A percentile compares a stretch with the other conserved stretches of the same genome.
Evolutionary conservation across 176 grass and related monocot genomes (phyloP).

Genomic region (Leersia perrieri): DNA sequence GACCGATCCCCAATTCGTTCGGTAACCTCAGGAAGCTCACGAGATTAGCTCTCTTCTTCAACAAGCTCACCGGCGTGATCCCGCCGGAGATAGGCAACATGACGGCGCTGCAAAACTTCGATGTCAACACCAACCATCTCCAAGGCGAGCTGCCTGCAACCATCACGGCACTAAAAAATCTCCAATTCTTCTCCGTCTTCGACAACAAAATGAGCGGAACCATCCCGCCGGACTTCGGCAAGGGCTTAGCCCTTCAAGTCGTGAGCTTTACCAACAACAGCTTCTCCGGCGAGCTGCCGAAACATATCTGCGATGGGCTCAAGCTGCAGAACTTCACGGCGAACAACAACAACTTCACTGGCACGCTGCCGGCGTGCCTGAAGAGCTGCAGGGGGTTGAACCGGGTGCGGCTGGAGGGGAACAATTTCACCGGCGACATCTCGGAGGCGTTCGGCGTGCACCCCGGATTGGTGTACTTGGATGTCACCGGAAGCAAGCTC

Average conservation of each 20-base stretch:
- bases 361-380: constrained; percentile 62
- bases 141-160: constrained; percentile 51
- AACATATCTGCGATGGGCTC: constrained; percentile 32
- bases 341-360: constrained; percentile 57
- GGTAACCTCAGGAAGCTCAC: constrained; percentile 48
- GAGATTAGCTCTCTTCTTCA: constrained; percentile 52
- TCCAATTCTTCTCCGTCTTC: constrained; percentile 40
- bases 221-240: constrained; percentile 52
- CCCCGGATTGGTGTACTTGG: constrained; percentile 50
- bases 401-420: constrained; percentile 57
- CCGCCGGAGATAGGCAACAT: constrained; percentile 63
- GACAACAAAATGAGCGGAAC: constrained; percentile 56
- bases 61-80: constrained; percentile 48
- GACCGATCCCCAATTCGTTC: constrained; percentile 45
- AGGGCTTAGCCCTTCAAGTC: constrained; percentile 16
- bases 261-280: constrained; percentile 60
- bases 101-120: constrained; percentile 39
- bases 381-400: constrained; percentile 46
- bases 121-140: constrained; percentile 58
- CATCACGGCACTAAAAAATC: constrained; percentile 40
- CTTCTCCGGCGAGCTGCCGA: constrained; percentile 65
- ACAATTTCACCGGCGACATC: constrained; percentile 73
- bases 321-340: constrained; percentile 43
- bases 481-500: constrained; percentile 57
- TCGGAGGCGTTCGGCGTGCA: constrained; percentile 71